Base-by-base conservation (phyloP, 2,329 filamentous ascomycete genomes). In the Chrysoporthe deuterocubensis region DNA sequence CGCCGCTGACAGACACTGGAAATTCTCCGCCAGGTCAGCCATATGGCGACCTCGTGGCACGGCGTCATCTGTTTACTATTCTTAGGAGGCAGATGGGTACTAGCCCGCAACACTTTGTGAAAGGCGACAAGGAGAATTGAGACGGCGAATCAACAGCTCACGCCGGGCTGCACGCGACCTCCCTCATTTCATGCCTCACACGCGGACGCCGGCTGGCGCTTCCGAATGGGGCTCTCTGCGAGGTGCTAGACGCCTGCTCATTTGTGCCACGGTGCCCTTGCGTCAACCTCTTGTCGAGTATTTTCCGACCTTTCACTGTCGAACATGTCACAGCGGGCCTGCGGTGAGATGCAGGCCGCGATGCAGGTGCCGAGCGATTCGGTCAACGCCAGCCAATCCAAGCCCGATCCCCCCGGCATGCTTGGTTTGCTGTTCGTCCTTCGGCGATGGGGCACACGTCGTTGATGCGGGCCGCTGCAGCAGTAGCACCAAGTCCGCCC, bases 201-300 rank as follows among this genome's bases (percentile, higher is more conserved):
- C 54, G 62, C 57, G 37, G 62, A 58, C 54, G 62, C 46, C 43
- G 67, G 56, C 66, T 63, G 68, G 62, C 66, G 60, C 37, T 48
- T 65, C 40, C 43, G 40, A 34, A 13, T 43, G 60, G 34, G 37
- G 58, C 62, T 57, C 50, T 40, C 21, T 58, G 67, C 64, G 26
- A 62, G 50, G 48, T 54, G 56, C 54, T 67, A 65, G 50, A 70
- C 65, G 69, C 69, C 69, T 71, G 66, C 66, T 69, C 70, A 68
- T 67, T 61, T 70, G 66, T 72, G 71, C 50, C 61, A 70, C 71
- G 64, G 65, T 70, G 60, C 68, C 54, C 65, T 68, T 71, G 68
- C 68, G 69, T 62, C 59, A 43, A 37, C 57, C n/a, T 60, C 32
- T 52, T 43, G 65, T 68, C 52, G 16, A 63, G 56, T 52, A 54